A percentile compares a stretch with the other conserved stretches of the same genome.
phyloP scores from a whole-genome alignment of 345 rosid species.

The Populus davidiana region DNA sequence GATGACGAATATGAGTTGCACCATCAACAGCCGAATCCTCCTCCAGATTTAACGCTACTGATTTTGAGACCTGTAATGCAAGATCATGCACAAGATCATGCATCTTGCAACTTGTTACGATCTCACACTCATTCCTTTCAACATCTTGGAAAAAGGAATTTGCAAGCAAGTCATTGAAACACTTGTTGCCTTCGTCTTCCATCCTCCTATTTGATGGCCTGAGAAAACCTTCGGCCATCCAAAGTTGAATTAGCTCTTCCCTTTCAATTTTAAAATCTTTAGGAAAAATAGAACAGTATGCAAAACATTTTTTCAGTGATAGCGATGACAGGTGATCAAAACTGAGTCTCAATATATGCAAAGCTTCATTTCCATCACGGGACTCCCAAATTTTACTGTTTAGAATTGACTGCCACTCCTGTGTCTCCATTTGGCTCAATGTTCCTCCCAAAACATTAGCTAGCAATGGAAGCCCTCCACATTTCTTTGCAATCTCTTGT shows the following conservation, averaged over 20 bases:
- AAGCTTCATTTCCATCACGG: background rate
- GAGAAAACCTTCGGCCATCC: constrained; percentile 5
- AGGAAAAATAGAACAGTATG: constrained; percentile 6
- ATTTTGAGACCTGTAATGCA: too few relatives aligned
- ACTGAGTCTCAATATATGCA: background rate
- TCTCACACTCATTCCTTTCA: too few relatives aligned
- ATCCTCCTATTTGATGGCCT: too few relatives aligned
- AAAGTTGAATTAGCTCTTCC: background rate
- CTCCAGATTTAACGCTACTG: too few relatives aligned
- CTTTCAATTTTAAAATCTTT: background rate
- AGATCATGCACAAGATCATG: too few relatives aligned
- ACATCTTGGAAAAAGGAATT: too few relatives aligned
- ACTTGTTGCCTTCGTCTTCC: too few relatives aligned
- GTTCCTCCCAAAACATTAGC: background rate
- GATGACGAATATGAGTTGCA: too few relatives aligned
- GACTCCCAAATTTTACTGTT: constrained; percentile 10
- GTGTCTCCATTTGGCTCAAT: background rate
- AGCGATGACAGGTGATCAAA: constrained; percentile 8
- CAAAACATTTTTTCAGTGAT: constrained; percentile 7
- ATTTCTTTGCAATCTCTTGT: background rate
- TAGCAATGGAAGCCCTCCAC: too few relatives aligned
- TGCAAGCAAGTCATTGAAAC: too few relatives aligned
- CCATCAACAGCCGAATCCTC: too few relatives aligned
- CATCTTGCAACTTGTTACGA: too few relatives aligned
- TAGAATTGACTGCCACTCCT: constrained; percentile 14